phyloP scores from a whole-genome alignment of 306 rosid genomes.

The Trifolium pratense region DNA sequence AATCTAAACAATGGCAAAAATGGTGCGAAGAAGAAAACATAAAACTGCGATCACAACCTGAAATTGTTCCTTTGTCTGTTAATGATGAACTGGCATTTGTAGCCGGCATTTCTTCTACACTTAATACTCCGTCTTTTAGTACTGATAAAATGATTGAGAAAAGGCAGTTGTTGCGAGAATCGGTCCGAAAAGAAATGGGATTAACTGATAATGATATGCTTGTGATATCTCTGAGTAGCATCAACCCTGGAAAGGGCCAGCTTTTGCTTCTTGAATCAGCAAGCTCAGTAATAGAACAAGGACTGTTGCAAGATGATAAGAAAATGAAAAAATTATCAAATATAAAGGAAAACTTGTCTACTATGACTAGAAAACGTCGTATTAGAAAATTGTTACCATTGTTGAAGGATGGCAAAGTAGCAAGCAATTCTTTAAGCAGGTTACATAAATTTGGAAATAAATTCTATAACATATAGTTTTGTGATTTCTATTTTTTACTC shows the following conservation, averaged over 20 bases:
- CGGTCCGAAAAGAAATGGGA: constrained; percentile 87
- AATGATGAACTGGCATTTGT: constrained; percentile 94
- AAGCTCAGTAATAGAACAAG: constrained; percentile 54
- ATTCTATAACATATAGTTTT: constrained; percentile 30
- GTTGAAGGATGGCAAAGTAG: constrained; percentile 46
- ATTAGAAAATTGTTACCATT: constrained; percentile 61
- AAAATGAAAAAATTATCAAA: constrained; percentile 46
- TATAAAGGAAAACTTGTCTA: constrained; percentile 50
- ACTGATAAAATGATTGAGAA: constrained; percentile 79
- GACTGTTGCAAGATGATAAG: constrained; percentile 46
- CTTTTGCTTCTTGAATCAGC: constrained; percentile 85
- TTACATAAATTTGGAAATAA: constrained; percentile 35
- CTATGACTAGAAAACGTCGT: constrained; percentile 57
- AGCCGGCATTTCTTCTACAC: constrained; percentile 87
- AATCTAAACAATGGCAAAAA: constrained; percentile 82
- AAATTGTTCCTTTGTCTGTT: constrained; percentile 78
- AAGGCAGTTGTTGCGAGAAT: constrained; percentile 68
- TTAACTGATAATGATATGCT: constrained; percentile 81
- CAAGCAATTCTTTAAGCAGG: constrained; percentile 46
- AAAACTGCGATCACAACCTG: constrained; percentile 78
- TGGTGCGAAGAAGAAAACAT: constrained; percentile 93
- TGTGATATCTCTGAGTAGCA: constrained; percentile 88
- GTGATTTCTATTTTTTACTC: constrained; percentile 41
- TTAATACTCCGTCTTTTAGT: constrained; percentile 81
- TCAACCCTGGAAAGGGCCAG: constrained; percentile 97